Conservation (phyloP, 2,329 filamentous ascomycete genomes). For the Fusarium mundagurra region DNA sequence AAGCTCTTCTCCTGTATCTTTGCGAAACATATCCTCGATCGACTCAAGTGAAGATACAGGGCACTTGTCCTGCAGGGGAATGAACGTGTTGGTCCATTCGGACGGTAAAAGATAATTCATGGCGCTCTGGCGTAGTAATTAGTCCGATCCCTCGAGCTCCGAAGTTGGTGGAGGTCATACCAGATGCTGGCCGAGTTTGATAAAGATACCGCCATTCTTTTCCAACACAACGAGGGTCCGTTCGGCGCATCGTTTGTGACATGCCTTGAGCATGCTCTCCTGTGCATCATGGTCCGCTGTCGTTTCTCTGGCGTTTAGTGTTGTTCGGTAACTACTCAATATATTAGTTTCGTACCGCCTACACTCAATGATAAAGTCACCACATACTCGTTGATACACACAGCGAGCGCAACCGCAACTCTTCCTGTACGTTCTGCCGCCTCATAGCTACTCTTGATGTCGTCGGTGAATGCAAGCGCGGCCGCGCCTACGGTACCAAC, state of each 20-base stretch:
- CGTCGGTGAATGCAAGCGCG: constrained; percentile 67
- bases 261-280: constrained; percentile 76
- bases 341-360: background rate
- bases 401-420: constrained; percentile 76
- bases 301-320: constrained; percentile 75
- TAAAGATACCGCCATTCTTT: constrained; percentile 97
- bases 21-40: constrained; percentile 84
- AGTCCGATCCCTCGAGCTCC: constrained; percentile 16
- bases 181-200: constrained; percentile 95
- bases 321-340: constrained; percentile 79
- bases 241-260: constrained; percentile 91
- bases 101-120: constrained; percentile 92
- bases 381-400: constrained; percentile 88
- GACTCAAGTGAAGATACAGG: constrained; percentile 90
- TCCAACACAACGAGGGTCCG: constrained; percentile 88
- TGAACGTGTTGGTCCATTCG: constrained; percentile 96
- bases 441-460: constrained; percentile 80
- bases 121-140: constrained; percentile 70
- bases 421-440: constrained; percentile 81
- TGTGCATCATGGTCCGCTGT: constrained; percentile 71
- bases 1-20: constrained; percentile 82
- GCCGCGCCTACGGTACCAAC: constrained; percentile 60
- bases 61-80: constrained; percentile 95
- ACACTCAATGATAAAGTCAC: background rate
- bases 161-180: constrained; percentile 51